Conservation (phyloP, 2,329 filamentous ascomycete species). For the Arthrobotrys musiformis region DNA sequence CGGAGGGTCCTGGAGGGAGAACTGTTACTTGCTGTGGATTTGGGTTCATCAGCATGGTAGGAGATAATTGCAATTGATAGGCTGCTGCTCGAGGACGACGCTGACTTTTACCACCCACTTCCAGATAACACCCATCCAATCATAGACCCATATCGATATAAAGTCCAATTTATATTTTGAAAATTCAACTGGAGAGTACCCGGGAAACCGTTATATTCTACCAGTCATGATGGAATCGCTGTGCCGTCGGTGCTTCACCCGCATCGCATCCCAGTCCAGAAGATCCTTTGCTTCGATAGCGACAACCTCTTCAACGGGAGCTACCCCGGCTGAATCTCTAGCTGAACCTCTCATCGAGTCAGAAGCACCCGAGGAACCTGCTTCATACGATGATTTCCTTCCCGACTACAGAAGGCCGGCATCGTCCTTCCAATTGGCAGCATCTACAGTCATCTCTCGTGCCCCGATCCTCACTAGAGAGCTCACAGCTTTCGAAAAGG, state of each 20-base stretch:
- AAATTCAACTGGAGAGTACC: not conserved
- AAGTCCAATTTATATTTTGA: not conserved
- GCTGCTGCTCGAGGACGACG: not conserved
- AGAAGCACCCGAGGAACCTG: not conserved
- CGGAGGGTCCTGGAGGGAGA: constrained; percentile 2
- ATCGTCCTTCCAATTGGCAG: constrained; percentile 66
- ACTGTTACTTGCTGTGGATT: not conserved
- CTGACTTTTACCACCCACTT: constrained; percentile 4
- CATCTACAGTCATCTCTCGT: constrained; percentile 85
- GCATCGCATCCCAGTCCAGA: constrained; percentile 40
- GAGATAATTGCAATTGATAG: constrained; percentile 24
- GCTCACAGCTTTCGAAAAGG: constrained; percentile 86
- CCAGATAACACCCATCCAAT: not conserved
- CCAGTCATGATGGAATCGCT: constrained; percentile 35
- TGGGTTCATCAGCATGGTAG: constrained; percentile 26
- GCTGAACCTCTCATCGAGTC: constrained; percentile 2
- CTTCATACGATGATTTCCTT: constrained; percentile 24
- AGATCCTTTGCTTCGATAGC: constrained; percentile 50
- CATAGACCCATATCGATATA: not conserved
- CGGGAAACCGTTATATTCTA: not conserved
- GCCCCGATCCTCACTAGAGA: constrained; percentile 86
- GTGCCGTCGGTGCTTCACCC: constrained; percentile 52
- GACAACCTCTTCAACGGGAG: constrained; percentile 9
- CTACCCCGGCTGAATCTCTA: not conserved
- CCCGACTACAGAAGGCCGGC: constrained; percentile 56